These are phyloP conservation scores for Penicillium pancosmium DNA, from an alignment of 495 filamentous ascomycete genomes.

Conservation along the genomic window DNA sequence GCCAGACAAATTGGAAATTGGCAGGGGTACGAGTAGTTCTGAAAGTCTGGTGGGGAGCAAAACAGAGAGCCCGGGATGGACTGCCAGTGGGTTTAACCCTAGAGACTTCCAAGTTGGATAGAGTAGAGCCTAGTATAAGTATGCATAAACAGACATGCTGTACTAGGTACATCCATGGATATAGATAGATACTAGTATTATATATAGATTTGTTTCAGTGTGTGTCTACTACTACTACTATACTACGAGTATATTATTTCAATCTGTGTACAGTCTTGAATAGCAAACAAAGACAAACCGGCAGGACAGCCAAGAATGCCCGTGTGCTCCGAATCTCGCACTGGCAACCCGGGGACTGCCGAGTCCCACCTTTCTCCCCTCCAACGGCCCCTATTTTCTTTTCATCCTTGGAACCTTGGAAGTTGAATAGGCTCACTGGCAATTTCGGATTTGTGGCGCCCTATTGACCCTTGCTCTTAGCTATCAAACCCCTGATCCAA, in stretches of 20 bases:
- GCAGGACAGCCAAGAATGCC: no score
- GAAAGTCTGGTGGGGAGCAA: neutral
- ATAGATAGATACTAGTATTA: no score
- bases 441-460: no score
- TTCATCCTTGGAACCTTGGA: no score
- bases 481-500: neutral
- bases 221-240: no score
- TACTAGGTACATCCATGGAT: no score
- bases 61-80: neutral
- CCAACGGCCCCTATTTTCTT: neutral
- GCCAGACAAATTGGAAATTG: neutral
- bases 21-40: neutral
- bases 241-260: no score
- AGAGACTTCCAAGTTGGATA: neutral
- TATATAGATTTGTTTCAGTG: no score
- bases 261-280: no score
- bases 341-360: conserved; percentile 16
- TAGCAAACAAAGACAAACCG: no score
- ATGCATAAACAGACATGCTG: neutral
- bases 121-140: neutral
- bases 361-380: conserved; percentile 13
- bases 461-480: neutral
- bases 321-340: conserved; percentile 4
- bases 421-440: no score
- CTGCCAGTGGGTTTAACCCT: neutral